Evolutionary conservation across 805 yeast species (phyloP).

Genomic region (Scheffersomyces coipomensis): DNA sequence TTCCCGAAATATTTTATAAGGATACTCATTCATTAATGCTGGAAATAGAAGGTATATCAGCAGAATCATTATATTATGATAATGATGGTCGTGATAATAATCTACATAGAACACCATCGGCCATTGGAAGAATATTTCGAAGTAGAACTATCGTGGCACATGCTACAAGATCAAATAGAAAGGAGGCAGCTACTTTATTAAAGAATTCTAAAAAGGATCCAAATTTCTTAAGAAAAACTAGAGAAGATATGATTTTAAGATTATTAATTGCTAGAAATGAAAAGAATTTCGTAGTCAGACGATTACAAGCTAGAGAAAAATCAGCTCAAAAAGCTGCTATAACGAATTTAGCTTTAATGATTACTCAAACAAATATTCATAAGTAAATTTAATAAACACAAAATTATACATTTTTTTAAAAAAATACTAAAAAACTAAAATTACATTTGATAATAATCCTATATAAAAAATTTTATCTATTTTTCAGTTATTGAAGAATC

Average conservation of each 20-base stretch:
- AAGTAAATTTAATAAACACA: not conserved
- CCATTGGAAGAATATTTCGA: slow-evolving; percentile 55
- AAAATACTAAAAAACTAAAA: not conserved
- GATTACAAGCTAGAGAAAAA: slow-evolving; percentile 62
- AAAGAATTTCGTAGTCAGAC: slow-evolving; percentile 52
- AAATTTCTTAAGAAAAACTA: slow-evolving; percentile 37
- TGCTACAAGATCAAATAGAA: slow-evolving; percentile 58
- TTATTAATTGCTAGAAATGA: slow-evolving; percentile 68
- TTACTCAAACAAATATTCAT: not conserved
- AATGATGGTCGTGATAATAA: not conserved
- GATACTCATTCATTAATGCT: slow-evolving; percentile 43
- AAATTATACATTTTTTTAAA: not conserved
- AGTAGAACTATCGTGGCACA: slow-evolving; percentile 70
- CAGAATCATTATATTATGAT: slow-evolving; percentile 28
- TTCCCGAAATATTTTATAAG: slow-evolving; percentile 66
- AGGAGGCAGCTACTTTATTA: slow-evolving; percentile 44
- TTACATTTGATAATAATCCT: not conserved
- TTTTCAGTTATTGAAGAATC: not conserved
- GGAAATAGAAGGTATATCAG: slow-evolving; percentile 61
- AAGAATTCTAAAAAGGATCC: slow-evolving; percentile 42
- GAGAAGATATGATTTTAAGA: slow-evolving; percentile 72
- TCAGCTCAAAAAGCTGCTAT: slow-evolving; percentile 50
- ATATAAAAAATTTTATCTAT: too few relatives aligned
- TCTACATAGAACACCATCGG: slow-evolving; percentile 1
- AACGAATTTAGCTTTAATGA: not conserved